Evolutionary conservation across 768 basidiomycete genomes (phyloP).

Genomic region (Vararia minispora): DNA sequence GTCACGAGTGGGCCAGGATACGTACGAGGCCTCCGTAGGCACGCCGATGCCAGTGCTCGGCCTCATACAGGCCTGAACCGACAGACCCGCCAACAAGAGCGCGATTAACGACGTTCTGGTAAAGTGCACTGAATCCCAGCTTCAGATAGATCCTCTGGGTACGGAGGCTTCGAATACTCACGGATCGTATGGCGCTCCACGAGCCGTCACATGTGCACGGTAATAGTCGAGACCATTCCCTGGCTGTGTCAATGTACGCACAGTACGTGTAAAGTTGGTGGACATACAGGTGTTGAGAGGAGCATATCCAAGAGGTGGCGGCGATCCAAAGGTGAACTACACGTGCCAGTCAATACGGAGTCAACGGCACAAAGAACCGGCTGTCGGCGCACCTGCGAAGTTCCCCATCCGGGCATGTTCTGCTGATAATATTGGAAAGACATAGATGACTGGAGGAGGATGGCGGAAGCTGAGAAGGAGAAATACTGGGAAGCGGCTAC

Average conservation of each 20-base stretch:
- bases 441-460: conserved; percentile 24
- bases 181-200: conserved; percentile 16
- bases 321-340: conserved; percentile 12
- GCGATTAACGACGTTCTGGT: conserved; percentile 25
- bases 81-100: conserved; percentile 12
- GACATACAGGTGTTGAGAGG: conserved; percentile 26
- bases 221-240: conserved; percentile 57
- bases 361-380: not conserved
- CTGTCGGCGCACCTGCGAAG: conserved; percentile 21
- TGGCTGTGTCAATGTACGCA: conserved; percentile 16
- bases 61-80: conserved; percentile 49
- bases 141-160: not conserved
- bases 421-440: conserved; percentile 35
- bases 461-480: conserved; percentile 5
- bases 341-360: not conserved
- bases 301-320: conserved; percentile 24
- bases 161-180: conserved; percentile 10
- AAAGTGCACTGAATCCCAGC: conserved; percentile 20
- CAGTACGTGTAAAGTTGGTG: conserved; percentile 2
- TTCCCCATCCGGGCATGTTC: conserved; percentile 37
- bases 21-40: conserved; percentile 53
- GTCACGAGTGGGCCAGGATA: not conserved
- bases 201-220: conserved; percentile 45
- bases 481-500: conserved; percentile 6
- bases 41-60: conserved; percentile 51